Base-by-base conservation (phyloP, 208 protist species). In the Jaenimonas drosophilae region DNA sequence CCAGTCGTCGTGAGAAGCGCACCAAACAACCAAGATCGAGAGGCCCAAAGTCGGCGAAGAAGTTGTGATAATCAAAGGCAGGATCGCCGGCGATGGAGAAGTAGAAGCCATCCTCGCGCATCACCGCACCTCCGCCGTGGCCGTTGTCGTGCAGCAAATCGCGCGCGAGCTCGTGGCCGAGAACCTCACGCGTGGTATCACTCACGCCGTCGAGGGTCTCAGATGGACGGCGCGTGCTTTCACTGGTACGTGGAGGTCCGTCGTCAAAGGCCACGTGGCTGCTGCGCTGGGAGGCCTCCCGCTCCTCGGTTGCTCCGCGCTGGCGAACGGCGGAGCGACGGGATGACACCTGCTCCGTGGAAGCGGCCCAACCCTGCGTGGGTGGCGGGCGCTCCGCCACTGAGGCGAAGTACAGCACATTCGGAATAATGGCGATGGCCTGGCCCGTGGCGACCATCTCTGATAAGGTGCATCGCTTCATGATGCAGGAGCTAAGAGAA, bases 21-120 rank as follows among this genome's bases (percentile, higher is more conserved):
- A 84, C 66, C 4, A 88, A 46, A 53, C 70, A 74, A 50, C 69
- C 66, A 20, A 97, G 42, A 43, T 95, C 86, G 2, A 97, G 62
- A 17, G 91, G 94, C 0, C 94, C 94, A 67, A 96, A 97, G 57
- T 97, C 94, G 1, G 79, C 83, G 52, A 87, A 96, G 58, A 95
- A 97, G 6, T 76, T 69, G 17, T 75, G 71, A 70, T 97, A 97
- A 21, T 79, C 29, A 59, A 94, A 83, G 25, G 39, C 43, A 2
- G 64, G 49, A 33, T 32, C 45, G 32, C 52, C 55, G 24, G 48
- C 39, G 20, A 74, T 28, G n/a, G 64, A 74, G 21, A 78, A 59
- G 41, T 36, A 59, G 33, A 59, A 59, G 21, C 36, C 51, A 5
- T 57, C 51, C 27, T 49, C 23, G 26, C 48, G 36, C 16, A 38